phyloP scores from a whole-genome alignment of 78 protist genomes.

The Tieghemostelium lacteum region DNA sequence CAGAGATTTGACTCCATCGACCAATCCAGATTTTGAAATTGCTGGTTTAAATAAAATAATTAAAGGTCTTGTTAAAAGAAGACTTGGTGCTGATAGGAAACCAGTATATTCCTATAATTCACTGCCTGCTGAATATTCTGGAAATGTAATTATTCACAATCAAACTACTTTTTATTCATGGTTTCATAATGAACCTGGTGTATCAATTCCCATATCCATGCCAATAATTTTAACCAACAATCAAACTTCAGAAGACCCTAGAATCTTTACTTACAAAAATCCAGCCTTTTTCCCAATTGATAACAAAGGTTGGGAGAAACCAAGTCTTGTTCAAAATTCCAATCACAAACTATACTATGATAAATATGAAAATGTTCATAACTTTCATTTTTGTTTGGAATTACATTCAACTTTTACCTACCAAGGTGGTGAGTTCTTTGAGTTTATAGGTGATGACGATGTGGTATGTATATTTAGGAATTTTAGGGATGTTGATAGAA shows the following conservation, averaged over 20 bases:
- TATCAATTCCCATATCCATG: slow-evolving; percentile 13
- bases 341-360: background rate
- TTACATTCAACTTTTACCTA: background rate
- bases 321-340: background rate
- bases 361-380: slow-evolving; percentile 28
- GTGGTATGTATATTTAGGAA: too few relatives aligned
- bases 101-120: slow-evolving; percentile 52
- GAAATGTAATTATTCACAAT: slow-evolving; percentile 30
- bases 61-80: slow-evolving; percentile 5
- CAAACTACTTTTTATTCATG: slow-evolving; percentile 40
- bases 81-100: slow-evolving; percentile 13
- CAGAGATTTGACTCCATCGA: slow-evolving; percentile 46
- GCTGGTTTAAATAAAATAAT: slow-evolving; percentile 30
- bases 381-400: slow-evolving; percentile 65
- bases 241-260: too few relatives aligned
- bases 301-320: slow-evolving; percentile 18
- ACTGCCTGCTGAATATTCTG: background rate
- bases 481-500: too few relatives aligned
- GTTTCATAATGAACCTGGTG: slow-evolving; percentile 6
- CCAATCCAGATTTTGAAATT: slow-evolving; percentile 75
- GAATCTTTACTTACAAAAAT: slow-evolving; percentile 1
- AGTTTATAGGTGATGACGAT: background rate
- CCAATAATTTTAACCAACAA: background rate
- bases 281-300: slow-evolving; percentile 42
- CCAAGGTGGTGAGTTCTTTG: background rate